These are phyloP conservation scores for Leishmania mexicana DNA, from an alignment of 208 protist genomes.

Conservation along the genomic window DNA sequence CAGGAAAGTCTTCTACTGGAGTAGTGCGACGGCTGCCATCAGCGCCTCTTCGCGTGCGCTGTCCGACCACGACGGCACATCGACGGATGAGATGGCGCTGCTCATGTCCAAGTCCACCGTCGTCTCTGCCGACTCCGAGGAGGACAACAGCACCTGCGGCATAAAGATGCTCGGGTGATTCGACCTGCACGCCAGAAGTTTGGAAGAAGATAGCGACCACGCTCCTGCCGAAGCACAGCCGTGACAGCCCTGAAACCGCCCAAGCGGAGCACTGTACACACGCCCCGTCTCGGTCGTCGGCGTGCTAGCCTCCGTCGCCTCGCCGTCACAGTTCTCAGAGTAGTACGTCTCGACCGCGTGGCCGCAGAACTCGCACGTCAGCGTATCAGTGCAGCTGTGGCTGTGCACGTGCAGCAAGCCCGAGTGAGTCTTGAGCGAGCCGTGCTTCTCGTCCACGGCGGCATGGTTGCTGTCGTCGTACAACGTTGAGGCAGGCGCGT, in stretches of 20 bases:
- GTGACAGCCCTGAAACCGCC: background rate
- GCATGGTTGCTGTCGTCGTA: background rate
- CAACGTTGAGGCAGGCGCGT: background rate
- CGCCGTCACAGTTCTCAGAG: background rate
- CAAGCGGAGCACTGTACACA: background rate
- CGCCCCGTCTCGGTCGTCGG: background rate
- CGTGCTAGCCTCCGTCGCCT: background rate
- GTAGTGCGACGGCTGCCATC: conserved; percentile 3
- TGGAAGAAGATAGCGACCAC: background rate
- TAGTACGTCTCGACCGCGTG: background rate
- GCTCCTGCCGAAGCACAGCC: background rate
- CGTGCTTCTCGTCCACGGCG: background rate
- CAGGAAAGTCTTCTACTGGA: conserved; percentile 1
- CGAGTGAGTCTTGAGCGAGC: background rate
- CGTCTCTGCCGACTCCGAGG: conserved; percentile 10
- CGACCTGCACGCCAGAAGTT: background rate
- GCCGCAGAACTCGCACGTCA: conserved; percentile 14
- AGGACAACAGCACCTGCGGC: background rate
- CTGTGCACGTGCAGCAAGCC: background rate
- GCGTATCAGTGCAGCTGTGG: background rate
- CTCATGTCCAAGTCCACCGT: background rate
- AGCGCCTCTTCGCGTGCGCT: conserved; percentile 3
- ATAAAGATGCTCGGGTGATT: background rate
- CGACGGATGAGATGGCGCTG: background rate
- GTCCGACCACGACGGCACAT: background rate